Percentiles rank a stretch among this genome's conserved stretches.
phyloP scores from a whole-genome alignment of 2,329 filamentous ascomycete species.

The Aspergillus sp. region DNA sequence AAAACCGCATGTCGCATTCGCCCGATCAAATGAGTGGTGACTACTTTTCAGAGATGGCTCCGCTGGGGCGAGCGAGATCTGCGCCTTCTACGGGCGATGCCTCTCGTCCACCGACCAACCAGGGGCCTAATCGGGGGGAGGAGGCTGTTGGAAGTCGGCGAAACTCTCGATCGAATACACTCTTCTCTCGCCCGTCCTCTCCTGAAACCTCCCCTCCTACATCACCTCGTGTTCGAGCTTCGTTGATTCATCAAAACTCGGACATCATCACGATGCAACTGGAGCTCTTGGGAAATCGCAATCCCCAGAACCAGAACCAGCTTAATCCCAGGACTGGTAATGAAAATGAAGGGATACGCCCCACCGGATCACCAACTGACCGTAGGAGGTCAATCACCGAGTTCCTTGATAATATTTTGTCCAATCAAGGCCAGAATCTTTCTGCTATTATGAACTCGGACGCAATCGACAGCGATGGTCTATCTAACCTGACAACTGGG shows the following conservation, averaged over 20 bases:
- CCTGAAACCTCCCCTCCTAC: slow-evolving; percentile 36
- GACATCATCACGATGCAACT: slow-evolving; percentile 42
- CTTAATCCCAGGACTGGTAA: slow-evolving; percentile 9
- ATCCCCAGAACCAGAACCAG: slow-evolving; percentile 14
- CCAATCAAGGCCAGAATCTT: slow-evolving; percentile 22
- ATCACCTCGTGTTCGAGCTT: slow-evolving; percentile 39
- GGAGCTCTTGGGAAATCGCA: slow-evolving; percentile 33
- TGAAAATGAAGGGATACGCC: slow-evolving; percentile 7
- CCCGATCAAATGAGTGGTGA: slow-evolving; percentile 32
- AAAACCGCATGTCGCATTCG: slow-evolving; percentile 34
- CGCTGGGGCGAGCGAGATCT: slow-evolving; percentile 18
- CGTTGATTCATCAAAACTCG: slow-evolving; percentile 38
- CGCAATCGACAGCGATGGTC: slow-evolving; percentile 15
- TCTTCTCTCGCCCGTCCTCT: slow-evolving; percentile 36
- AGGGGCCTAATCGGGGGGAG: slow-evolving; percentile 8
- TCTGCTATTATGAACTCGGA: slow-evolving; percentile 10
- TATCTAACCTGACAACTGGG: slow-evolving; percentile 16
- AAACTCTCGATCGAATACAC: slow-evolving; percentile 34
- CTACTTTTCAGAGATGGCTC: slow-evolving; percentile 23
- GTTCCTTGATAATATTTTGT: slow-evolving; percentile 30
- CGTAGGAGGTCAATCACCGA: slow-evolving; percentile 28
- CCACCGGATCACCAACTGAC: slow-evolving; percentile 12
- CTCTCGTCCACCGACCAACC: slow-evolving; percentile 6
- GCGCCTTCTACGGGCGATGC: slow-evolving; percentile 9
- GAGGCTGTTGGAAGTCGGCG: slow-evolving; percentile 13